These are phyloP conservation scores for Annulohypoxylon truncatum DNA, from an alignment of 2,329 filamentous ascomycete genomes.

Conservation along the genomic window DNA sequence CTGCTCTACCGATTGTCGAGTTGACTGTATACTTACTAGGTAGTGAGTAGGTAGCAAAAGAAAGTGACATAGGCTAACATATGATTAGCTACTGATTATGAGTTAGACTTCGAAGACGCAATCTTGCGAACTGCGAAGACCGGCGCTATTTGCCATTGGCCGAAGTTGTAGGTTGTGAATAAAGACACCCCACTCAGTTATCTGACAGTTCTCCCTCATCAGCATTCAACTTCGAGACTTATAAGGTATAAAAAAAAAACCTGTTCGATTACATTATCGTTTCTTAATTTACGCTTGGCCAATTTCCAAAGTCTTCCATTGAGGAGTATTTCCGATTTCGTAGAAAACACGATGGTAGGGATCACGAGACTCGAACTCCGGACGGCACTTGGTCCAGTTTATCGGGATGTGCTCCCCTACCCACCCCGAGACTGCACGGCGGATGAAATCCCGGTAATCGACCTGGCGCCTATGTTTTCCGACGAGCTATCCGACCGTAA, in stretches of 20 bases:
- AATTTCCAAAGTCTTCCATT: not conserved
- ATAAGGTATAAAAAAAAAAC: slow-evolving; percentile 20
- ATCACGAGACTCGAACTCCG: slow-evolving; percentile 49
- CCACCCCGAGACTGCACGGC: slow-evolving; percentile 48
- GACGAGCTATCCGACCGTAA: slow-evolving; percentile 51
- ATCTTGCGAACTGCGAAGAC: slow-evolving; percentile 4
- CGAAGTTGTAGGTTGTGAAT: not conserved
- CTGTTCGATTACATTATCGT: not conserved
- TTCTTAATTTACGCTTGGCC: not conserved
- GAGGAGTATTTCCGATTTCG: not conserved
- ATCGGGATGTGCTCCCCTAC: slow-evolving; percentile 48
- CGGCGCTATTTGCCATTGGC: slow-evolving; percentile 19
- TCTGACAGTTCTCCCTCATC: slow-evolving; percentile 6
- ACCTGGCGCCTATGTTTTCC: slow-evolving; percentile 58
- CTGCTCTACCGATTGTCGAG: not conserved
- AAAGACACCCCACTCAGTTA: slow-evolving; percentile 27
- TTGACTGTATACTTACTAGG: not conserved
- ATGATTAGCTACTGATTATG: not conserved
- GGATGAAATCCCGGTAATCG: slow-evolving; percentile 65
- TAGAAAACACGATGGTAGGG: slow-evolving; percentile 37
- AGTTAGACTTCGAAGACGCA: not conserved
- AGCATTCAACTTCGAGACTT: not conserved
- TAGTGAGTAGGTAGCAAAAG: not conserved
- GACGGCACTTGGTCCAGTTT: slow-evolving; percentile 50
- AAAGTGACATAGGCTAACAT: not conserved